Evolutionary conservation across 371 early-diverging fungal genomes (phyloP).

Genomic region (Caulochytrium protostelioides): DNA sequence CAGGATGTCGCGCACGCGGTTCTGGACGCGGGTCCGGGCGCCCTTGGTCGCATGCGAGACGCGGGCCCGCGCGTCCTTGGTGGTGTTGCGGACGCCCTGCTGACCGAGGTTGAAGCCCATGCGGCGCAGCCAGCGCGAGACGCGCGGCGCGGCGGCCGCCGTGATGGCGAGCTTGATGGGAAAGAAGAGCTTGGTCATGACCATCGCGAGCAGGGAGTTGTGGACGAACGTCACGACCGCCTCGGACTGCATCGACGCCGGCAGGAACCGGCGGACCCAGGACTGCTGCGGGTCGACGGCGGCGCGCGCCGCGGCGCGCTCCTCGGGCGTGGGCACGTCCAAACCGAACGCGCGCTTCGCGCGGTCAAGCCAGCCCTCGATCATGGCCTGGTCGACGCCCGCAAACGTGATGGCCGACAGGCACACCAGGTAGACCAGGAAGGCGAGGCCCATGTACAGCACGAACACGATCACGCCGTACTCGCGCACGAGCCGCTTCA

Average conservation of each 20-base stretch:
- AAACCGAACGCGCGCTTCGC: conserved; percentile 9
- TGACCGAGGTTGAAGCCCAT: too few relatives aligned
- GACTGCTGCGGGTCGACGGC: neutral
- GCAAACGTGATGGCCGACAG: conserved; percentile 13
- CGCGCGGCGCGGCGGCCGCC: conserved; percentile 5
- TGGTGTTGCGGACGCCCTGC: too few relatives aligned
- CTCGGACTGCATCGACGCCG: conserved; percentile 9
- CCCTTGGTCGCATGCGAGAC: too few relatives aligned
- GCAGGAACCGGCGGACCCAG: conserved; percentile 6
- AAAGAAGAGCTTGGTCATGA: conserved; percentile 22
- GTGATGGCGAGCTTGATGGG: conserved; percentile 15
- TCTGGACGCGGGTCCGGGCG: too few relatives aligned
- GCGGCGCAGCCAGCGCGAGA: too few relatives aligned
- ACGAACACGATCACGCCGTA: conserved; percentile 16
- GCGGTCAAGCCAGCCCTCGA: conserved; percentile 2
- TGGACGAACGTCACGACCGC: conserved; percentile 7
- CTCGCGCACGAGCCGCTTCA: conserved; percentile 11
- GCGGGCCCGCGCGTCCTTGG: too few relatives aligned
- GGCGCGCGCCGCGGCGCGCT: neutral
- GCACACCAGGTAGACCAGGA: conserved; percentile 10
- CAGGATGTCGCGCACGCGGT: too few relatives aligned
- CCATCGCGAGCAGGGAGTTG: conserved; percentile 19
- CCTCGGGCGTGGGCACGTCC: neutral
- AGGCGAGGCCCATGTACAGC: conserved; percentile 13
- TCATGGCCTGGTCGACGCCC: conserved; percentile 10